phyloP scores from a whole-genome alignment of 352 stramenopile species.

The Pythium angustatum region DNA sequence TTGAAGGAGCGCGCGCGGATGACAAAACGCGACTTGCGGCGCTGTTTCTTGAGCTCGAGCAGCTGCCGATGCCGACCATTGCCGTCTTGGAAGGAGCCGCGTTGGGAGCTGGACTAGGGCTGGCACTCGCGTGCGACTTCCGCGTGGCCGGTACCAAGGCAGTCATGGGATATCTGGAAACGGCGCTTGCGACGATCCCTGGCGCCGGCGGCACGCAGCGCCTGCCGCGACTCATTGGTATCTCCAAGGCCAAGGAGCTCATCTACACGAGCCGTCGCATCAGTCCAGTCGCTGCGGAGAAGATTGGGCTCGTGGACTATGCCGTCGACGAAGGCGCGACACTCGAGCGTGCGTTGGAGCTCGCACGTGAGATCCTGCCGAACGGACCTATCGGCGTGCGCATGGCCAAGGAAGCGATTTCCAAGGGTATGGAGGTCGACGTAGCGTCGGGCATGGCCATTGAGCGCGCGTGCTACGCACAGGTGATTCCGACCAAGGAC shows the following conservation, averaged over 20 bases:
- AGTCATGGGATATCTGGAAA: constrained; percentile 95
- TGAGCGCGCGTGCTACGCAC: constrained; percentile 90
- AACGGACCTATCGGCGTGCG: constrained; percentile 92
- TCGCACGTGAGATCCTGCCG: constrained; percentile 88
- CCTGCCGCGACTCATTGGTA: constrained; percentile 92
- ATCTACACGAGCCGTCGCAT: constrained; percentile 93
- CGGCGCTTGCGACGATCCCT: constrained; percentile 97
- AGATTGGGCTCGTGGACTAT: constrained; percentile 90
- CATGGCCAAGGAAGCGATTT: constrained; percentile 91
- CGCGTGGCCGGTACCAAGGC: constrained; percentile 96
- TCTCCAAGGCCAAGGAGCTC: constrained; percentile 93
- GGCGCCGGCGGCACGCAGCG: constrained; percentile 98
- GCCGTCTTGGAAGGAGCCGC: constrained; percentile 96
- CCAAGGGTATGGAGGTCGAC: constrained; percentile 84
- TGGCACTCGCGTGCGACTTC: constrained; percentile 97
- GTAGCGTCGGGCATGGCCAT: constrained; percentile 88
- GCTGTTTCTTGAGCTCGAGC: constrained; percentile 80
- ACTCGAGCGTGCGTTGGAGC: constrained; percentile 71
- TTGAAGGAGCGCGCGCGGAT: constrained; percentile 90
- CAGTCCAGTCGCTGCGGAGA: constrained; percentile 62
- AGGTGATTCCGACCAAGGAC: constrained; percentile 91
- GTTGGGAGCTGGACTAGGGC: constrained; percentile 96
- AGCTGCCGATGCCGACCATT: constrained; percentile 93
- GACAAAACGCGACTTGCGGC: constrained; percentile 68
- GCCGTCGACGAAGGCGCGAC: constrained; percentile 70